phyloP scores from a whole-genome alignment of 495 filamentous ascomycete genomes.

The Sporormia fimetaria region DNA sequence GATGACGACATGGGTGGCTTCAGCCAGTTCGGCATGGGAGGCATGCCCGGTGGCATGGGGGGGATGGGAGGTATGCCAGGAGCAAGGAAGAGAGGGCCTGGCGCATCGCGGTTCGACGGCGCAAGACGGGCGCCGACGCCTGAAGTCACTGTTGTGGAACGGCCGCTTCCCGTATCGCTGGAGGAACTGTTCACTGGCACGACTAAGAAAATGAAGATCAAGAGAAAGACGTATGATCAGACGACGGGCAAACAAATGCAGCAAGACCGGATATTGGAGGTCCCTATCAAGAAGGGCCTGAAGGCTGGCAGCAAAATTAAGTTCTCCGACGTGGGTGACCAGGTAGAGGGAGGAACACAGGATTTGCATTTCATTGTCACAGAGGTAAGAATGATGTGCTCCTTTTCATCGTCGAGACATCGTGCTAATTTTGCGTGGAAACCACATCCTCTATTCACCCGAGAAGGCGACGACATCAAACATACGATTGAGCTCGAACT shows the following conservation, averaged over 20 bases:
- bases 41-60: constrained; percentile 25
- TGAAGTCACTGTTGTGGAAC: constrained; percentile 83
- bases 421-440: constrained; percentile 46
- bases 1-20: constrained; percentile 42
- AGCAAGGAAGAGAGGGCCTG: constrained; percentile 29
- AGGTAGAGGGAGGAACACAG: constrained; percentile 94
- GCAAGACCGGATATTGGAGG: constrained; percentile 82
- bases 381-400: too few species aligned
- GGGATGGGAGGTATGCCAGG: constrained; percentile 18
- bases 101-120: constrained; percentile 38
- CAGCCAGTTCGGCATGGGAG: constrained; percentile 33
- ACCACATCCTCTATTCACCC: constrained; percentile 67
- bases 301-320: constrained; percentile 97
- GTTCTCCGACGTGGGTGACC: constrained; percentile 89
- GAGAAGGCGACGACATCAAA: constrained; percentile 76
- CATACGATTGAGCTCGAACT: constrained; percentile 66
- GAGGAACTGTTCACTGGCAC: constrained; percentile 79
- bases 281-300: constrained; percentile 86
- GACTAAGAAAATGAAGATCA: constrained; percentile 94
- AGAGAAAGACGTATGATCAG: constrained; percentile 84
- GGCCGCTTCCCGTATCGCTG: constrained; percentile 64
- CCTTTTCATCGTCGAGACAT: too few species aligned
- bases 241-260: constrained; percentile 66
- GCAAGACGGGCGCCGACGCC: constrained; percentile 48
- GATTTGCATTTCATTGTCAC: constrained; percentile 89